Conservation (phyloP, 2,329 filamentous ascomycete species). For the Xylaria sp. region DNA sequence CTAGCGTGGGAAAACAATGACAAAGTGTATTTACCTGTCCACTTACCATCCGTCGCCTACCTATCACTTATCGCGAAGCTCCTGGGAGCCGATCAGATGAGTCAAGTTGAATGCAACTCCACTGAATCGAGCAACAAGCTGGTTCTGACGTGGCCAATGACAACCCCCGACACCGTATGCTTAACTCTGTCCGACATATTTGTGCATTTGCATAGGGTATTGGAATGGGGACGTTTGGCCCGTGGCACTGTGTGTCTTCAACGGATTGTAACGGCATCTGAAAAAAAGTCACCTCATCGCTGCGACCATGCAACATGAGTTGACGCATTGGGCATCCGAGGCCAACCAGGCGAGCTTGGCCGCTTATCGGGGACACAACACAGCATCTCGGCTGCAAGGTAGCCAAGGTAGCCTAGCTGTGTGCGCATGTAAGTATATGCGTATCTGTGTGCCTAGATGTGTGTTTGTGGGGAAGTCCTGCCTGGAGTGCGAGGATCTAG, state of each 20-base stretch:
- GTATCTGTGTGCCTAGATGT: neutral
- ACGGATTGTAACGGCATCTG: slow-evolving; percentile 2
- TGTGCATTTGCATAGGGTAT: neutral
- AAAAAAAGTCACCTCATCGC: slow-evolving; percentile 10
- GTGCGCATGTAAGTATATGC: neutral
- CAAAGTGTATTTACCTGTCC: slow-evolving; percentile 11
- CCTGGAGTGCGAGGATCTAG: neutral
- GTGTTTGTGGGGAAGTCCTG: slow-evolving; percentile 25
- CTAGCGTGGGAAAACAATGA: neutral
- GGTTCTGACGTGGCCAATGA: slow-evolving; percentile 15
- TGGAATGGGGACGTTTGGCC: neutral
- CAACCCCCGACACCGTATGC: neutral
- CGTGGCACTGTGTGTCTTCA: neutral
- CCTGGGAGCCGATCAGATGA: slow-evolving; percentile 20
- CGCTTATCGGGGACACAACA: slow-evolving; percentile 14
- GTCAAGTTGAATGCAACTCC: slow-evolving; percentile 22
- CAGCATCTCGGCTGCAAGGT: neutral
- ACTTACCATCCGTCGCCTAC: neutral
- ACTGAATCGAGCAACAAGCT: neutral
- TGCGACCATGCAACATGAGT: slow-evolving; percentile 5
- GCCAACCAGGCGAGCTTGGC: slow-evolving; percentile 21
- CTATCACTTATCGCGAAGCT: neutral
- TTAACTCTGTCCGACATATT: neutral
- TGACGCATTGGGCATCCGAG: slow-evolving; percentile 1
- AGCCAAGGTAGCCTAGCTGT: neutral